Base-by-base conservation (phyloP, 164 flowering plant species). In the Amborella trichopoda region DNA sequence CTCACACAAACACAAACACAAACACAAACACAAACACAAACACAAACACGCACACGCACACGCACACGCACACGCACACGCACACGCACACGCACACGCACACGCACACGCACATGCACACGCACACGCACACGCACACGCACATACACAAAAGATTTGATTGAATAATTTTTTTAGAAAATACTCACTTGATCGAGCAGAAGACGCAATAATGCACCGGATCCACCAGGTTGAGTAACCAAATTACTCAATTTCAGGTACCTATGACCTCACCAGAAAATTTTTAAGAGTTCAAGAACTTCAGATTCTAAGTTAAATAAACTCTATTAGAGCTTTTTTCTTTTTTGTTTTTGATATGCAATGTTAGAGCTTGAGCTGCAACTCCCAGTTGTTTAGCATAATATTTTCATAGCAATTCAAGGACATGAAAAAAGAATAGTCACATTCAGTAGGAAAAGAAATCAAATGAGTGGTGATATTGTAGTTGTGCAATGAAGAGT, bases 191-290 rank as follows among this genome's bases (percentile, higher is more conserved):
- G 94, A 69, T 83, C 94, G 39, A 81, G 76, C 46, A 81, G 28
- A 61, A 88, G 83, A 12, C 94, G 77, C 55, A 77, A 25, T 26
- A 76, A 46, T 54, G 84, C 84, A 58, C 93, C 89, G 24, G 83
- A 52, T 45, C 72, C 86, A 55, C 94, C 94, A 23, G 81, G 72
- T 44, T 57, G 2, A 3, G 83, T 67, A 21, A 88, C 80, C 64
- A 81, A 30, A 61, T 72, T 71, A 68, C 87, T 84, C 54, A 84
- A 52, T 58, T 67, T 68, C 45, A 76, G 60, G 34, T 88, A 88
- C 96, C 96, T 88, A n/a, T n/a, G n/a, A n/a, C n/a, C n/a, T n/a
- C n/a, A n/a, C n/a, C n/a, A n/a, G n/a, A n/a, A n/a, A n/a, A n/a
- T n/a, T n/a, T n/a, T n/a, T n/a, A n/a, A n/a, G n/a, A n/a, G n/a